Evolutionary conservation across 495 filamentous ascomycete species (phyloP).

Genomic region (Penicillium diatomitis): DNA sequence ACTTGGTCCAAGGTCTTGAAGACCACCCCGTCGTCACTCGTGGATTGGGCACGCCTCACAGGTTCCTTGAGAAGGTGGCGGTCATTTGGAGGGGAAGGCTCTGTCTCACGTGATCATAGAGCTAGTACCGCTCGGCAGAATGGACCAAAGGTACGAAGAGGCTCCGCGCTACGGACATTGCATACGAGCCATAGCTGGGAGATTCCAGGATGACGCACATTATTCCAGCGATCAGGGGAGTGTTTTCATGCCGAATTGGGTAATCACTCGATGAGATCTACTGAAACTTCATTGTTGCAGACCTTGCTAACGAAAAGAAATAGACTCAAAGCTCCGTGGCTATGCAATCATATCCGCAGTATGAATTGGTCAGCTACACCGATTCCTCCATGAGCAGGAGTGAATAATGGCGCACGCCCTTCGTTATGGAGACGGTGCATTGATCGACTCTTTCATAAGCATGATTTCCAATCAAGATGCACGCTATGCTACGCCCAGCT

Average conservation of each 20-base stretch:
- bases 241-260: neutral
- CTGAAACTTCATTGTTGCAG: too few relatives aligned
- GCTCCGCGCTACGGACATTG: too few relatives aligned
- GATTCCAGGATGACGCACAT: neutral
- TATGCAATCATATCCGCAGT: neutral
- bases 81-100: too few relatives aligned
- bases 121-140: too few relatives aligned
- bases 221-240: neutral
- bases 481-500: neutral
- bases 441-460: slow-evolving; percentile 16
- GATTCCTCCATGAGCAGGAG: neutral
- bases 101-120: too few relatives aligned
- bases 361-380: slow-evolving; percentile 11
- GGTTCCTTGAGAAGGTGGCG: too few relatives aligned
- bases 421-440: slow-evolving; percentile 6
- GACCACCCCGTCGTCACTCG: too few relatives aligned
- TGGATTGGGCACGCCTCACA: too few relatives aligned
- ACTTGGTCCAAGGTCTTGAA: too few relatives aligned
- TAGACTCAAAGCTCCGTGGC: slow-evolving; percentile 4
- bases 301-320: neutral
- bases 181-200: too few relatives aligned
- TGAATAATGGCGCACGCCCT: neutral
- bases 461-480: neutral
- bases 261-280: neutral
- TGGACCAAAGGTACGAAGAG: too few relatives aligned